Conservation (phyloP, 129 eudicot genomes). For the Helichrysum umbraculigerum region DNA sequence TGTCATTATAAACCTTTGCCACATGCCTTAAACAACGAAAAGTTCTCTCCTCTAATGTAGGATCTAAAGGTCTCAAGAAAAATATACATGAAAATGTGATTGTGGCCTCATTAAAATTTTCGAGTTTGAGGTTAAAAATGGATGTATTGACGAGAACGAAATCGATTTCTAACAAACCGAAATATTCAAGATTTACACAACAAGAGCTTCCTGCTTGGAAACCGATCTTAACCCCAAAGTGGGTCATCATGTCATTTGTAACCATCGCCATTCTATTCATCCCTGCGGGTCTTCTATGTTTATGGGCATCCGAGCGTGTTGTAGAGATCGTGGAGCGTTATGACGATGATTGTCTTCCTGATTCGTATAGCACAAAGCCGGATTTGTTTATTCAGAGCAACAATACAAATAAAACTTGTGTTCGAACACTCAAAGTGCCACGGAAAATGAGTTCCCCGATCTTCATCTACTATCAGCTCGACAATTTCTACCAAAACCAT, state of each 20-base stretch:
- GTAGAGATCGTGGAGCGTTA: conserved; percentile 78
- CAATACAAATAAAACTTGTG: conserved; percentile 57
- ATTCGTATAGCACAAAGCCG: conserved; percentile 15
- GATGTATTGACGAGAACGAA: conserved; percentile 27
- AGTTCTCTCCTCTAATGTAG: conserved; percentile 23
- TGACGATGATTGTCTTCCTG: conserved; percentile 57
- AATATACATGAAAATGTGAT: conserved; percentile 1
- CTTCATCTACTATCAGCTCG: conserved; percentile 77
- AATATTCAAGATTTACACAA: conserved; percentile 78
- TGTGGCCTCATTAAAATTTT: conserved; percentile 1
- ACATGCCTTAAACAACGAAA: conserved; percentile 5
- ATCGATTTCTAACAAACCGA: conserved; percentile 25
- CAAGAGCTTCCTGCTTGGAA: conserved; percentile 98
- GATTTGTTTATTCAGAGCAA: conserved; percentile 47
- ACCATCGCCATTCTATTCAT: conserved; percentile 59
- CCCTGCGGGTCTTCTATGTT: conserved; percentile 68
- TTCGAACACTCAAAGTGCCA: conserved; percentile 55
- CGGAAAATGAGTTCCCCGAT: conserved; percentile 74
- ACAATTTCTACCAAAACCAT: conserved; percentile 84
- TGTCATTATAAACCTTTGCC: neutral
- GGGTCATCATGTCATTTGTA: conserved; percentile 58
- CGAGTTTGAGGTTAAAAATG: neutral
- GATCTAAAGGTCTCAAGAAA: conserved; percentile 25
- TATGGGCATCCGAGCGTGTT: conserved; percentile 68
- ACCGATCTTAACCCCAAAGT: conserved; percentile 73